A percentile compares a stretch with the other conserved stretches of the same genome.
These are phyloP conservation scores for Epicoccum sorghinum DNA, from an alignment of 2,329 filamentous ascomycete species.

Conservation along the genomic window DNA sequence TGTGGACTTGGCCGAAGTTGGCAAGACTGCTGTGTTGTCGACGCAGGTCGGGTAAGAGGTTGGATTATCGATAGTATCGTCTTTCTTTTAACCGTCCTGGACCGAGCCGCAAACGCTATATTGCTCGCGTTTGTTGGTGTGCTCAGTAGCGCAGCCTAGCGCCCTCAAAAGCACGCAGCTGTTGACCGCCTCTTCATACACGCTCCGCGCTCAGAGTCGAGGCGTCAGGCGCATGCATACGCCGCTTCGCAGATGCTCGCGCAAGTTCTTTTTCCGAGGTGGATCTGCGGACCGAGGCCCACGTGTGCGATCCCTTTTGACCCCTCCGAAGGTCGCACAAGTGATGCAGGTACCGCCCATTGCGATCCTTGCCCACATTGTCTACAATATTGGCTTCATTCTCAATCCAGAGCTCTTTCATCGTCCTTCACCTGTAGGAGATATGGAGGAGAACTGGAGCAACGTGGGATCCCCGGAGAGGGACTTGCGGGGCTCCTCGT, in stretches of 20 bases:
- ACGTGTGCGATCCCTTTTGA: constrained; percentile 3
- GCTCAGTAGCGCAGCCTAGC: constrained; percentile 7
- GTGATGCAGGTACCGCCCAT: constrained; percentile 3
- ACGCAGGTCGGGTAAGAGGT: constrained; percentile 9
- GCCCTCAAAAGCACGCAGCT: neutral
- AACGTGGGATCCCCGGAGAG: no score
- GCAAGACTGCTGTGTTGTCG: constrained; percentile 16
- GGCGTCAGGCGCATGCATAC: neutral
- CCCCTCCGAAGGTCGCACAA: neutral
- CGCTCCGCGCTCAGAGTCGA: neutral
- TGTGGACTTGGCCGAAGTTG: constrained; percentile 5
- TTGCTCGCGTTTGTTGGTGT: constrained; percentile 3
- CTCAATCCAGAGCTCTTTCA: no score
- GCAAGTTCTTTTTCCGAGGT: constrained; percentile 1
- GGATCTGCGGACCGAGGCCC: neutral
- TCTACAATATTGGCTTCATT: no score
- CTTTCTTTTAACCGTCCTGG: constrained; percentile 12
- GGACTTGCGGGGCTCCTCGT: no score
- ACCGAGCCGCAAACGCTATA: constrained; percentile 15
- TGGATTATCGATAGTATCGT: constrained; percentile 6
- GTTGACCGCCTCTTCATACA: constrained; percentile 12
- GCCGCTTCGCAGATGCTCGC: neutral
- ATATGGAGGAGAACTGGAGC: no score
- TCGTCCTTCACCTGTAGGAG: no score
- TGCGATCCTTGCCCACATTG: no score